Evolutionary conservation across 2,329 filamentous ascomycete genomes (phyloP).

Genomic region (Colletotrichum brevisporum): DNA sequence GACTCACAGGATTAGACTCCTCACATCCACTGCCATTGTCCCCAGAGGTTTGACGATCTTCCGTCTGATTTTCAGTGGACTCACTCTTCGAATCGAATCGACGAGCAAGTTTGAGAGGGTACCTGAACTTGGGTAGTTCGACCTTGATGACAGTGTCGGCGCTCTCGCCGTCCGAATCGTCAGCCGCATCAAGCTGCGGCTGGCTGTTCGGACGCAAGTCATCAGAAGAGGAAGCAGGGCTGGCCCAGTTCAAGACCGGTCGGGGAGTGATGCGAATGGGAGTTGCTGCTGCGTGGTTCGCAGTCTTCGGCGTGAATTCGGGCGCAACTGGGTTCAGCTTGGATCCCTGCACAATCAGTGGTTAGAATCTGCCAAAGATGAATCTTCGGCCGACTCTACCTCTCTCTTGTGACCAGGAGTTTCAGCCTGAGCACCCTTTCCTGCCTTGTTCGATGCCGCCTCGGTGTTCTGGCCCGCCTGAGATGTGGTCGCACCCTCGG

Average conservation of each 20-base stretch:
- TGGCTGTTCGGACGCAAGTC: background rate
- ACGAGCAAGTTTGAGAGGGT: conserved; percentile 14
- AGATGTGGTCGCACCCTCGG: conserved; percentile 41
- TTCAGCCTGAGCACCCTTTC: conserved; percentile 44
- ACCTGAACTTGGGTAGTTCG: conserved; percentile 23
- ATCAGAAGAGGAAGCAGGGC: conserved; percentile 22
- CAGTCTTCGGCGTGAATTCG: conserved; percentile 66
- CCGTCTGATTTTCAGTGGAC: conserved; percentile 13
- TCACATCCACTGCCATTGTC: conserved; percentile 5
- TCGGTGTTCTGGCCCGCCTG: conserved; percentile 39
- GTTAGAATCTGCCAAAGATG: conserved; percentile 55
- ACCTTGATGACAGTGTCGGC: conserved; percentile 32
- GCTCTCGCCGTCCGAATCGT: conserved; percentile 20
- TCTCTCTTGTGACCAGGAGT: conserved; percentile 60
- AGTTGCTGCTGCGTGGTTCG: conserved; percentile 25
- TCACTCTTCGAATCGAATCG: conserved; percentile 35
- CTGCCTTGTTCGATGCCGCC: conserved; percentile 44
- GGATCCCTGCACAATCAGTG: conserved; percentile 59
- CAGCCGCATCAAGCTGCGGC: background rate
- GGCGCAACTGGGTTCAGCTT: conserved; percentile 70
- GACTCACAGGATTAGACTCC: conserved; percentile 6
- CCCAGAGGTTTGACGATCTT: background rate
- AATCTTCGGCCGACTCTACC: conserved; percentile 58
- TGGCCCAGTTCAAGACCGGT: conserved; percentile 25
- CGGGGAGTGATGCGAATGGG: background rate